A percentile compares a stretch with the other conserved stretches of the same genome.
phyloP scores from a whole-genome alignment of 2,329 filamentous ascomycete genomes.

The Epichloe sibirici region DNA sequence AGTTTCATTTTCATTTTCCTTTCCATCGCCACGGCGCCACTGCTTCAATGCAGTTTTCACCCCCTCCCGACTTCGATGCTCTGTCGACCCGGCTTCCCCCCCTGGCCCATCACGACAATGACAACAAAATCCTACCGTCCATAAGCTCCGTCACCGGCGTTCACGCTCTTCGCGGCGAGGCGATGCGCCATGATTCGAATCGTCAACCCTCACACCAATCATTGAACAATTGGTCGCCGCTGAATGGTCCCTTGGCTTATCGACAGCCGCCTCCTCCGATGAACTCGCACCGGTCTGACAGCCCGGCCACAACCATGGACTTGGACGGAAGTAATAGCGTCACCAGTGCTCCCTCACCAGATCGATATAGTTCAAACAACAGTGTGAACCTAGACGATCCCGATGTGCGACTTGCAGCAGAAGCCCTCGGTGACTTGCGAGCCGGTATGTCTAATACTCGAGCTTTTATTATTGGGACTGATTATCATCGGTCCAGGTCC shows the following conservation, averaged over 20 bases:
- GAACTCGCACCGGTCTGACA: conserved; percentile 26
- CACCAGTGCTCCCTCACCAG: conserved; percentile 32
- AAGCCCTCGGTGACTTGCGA: conserved; percentile 62
- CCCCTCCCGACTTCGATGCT: conserved; percentile 14
- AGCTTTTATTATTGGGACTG: not conserved
- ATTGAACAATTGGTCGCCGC: conserved; percentile 31
- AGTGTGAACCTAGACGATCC: conserved; percentile 49
- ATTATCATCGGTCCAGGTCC: not conserved
- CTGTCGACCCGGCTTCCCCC: conserved; percentile 16
- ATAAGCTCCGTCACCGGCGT: conserved; percentile 23
- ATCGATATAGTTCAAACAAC: conserved; percentile 31
- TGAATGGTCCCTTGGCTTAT: conserved; percentile 37
- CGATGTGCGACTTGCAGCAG: conserved; percentile 57
- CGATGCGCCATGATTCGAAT: conserved; percentile 8
- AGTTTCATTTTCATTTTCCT: not conserved
- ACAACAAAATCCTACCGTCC: conserved; percentile 21
- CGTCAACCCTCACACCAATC: conserved; percentile 12
- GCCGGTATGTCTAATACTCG: conserved; percentile 36
- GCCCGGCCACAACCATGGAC: conserved; percentile 34
- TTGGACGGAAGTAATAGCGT: conserved; percentile 29
- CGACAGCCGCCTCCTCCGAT: conserved; percentile 13
- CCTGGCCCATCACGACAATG: conserved; percentile 15
- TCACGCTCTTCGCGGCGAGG: conserved; percentile 13
- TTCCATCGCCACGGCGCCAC: not conserved
- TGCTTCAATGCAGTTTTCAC: conserved; percentile 15